These are phyloP conservation scores for Phaeosphaeria sp. DNA, from an alignment of 2,329 filamentous ascomycete species.

Conservation along the genomic window DNA sequence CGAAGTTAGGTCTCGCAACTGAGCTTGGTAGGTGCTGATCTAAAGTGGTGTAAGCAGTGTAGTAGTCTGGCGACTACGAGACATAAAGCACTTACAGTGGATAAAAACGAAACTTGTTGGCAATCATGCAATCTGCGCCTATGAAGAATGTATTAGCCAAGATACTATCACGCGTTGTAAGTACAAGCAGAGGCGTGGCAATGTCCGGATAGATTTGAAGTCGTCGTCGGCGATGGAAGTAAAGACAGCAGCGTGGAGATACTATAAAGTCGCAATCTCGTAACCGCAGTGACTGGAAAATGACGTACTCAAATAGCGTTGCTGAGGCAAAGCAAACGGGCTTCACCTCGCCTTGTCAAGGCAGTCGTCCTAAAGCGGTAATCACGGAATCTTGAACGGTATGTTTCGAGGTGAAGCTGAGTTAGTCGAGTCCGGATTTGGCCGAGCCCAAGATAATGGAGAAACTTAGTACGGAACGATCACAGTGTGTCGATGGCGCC, in stretches of 20 bases:
- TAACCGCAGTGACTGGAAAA: background rate
- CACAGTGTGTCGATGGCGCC: background rate
- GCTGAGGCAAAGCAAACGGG: background rate
- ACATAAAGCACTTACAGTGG: background rate
- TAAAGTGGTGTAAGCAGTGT: background rate
- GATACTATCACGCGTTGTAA: background rate
- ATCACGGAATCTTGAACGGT: background rate
- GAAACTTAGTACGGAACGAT: background rate
- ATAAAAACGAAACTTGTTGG: background rate
- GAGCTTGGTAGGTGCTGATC: background rate
- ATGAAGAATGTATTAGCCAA: background rate
- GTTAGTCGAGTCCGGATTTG: background rate
- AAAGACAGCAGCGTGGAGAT: background rate
- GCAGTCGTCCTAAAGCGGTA: slow-evolving; percentile 2
- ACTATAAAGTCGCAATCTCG: background rate
- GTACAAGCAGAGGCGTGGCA: background rate
- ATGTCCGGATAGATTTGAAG: background rate
- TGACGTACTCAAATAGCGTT: background rate
- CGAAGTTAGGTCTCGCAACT: background rate
- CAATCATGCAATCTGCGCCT: background rate
- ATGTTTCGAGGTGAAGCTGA: background rate
- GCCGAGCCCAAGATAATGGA: background rate
- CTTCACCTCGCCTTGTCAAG: slow-evolving; percentile 2
- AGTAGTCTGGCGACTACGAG: background rate
- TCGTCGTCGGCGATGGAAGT: background rate